Evolutionary conservation across 2,329 filamentous ascomycete genomes (phyloP), one percentile per base, ranked within the genome.

Genomic region (Trichoderma sp.): DNA sequence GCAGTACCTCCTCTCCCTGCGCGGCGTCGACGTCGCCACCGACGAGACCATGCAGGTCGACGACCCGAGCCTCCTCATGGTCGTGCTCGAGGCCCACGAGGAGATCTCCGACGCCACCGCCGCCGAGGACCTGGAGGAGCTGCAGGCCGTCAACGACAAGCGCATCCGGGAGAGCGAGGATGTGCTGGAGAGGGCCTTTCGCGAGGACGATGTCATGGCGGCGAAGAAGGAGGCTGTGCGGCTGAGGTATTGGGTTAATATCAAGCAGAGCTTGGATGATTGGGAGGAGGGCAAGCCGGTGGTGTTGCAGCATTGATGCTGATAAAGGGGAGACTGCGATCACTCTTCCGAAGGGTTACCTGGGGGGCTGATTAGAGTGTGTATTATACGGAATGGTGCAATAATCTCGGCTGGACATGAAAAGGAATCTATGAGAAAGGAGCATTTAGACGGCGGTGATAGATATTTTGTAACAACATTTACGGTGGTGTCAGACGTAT

Each of bases 241-340:
- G 78, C 80, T 97, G 81, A 84, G 93, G 78, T 98, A 97, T 82
- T 97, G 95, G 95, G 86, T 91, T 68, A 97, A 94, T 80, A 90
- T 98, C 70, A 86, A 89, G 71, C 91, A 96, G 79, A 91, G 89
- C 58, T 82, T 97, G 75, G 84, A 91, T 77, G 87, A 90, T 71
- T 97, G 95, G 94, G 93, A 97, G 83, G 88, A 84, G 75, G 94
- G 93, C 5, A 90, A 88, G 81, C 82, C 81, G 7, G 77, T 85
- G 66, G 83, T 87, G 55, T 73, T 89, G 73, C 79, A 86, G 75
- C 87, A 89, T 66, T 82, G 70, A 64, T 54, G 37, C 13, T 18
- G 37, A 7, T 10, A 18, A 43, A n/a, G 6, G 18, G 39, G 39
- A 43, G 37, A 18, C 16, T 26, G 26, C 8, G 18, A 43, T 43